These are phyloP conservation scores for Ogataea glucozyma DNA, from an alignment of 805 yeast species.

Conservation along the genomic window DNA sequence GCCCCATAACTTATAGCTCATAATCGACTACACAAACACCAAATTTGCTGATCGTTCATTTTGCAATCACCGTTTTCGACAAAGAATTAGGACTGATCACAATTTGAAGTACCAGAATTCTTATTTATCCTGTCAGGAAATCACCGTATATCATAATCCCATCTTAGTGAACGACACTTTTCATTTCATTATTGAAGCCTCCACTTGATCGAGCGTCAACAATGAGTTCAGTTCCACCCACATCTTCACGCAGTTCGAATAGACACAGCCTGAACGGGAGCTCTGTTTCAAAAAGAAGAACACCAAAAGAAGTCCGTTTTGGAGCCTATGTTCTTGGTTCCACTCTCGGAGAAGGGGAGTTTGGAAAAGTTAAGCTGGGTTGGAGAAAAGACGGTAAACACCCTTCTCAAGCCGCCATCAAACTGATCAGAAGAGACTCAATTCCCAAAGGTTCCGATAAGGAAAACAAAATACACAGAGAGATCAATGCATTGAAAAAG, in stretches of 20 bases:
- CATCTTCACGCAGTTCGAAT: slow-evolving; percentile 19
- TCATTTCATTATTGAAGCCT: background rate
- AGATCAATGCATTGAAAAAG: slow-evolving; percentile 84
- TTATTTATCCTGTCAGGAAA: background rate
- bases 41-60: background rate
- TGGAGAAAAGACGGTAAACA: slow-evolving; percentile 86
- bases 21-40: background rate
- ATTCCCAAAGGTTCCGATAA: slow-evolving; percentile 84
- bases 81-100: background rate
- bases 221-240: slow-evolving; percentile 16
- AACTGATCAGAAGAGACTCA: slow-evolving; percentile 83
- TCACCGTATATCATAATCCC: background rate
- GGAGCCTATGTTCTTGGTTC: slow-evolving; percentile 91
- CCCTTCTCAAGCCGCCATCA: slow-evolving; percentile 88
- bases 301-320: slow-evolving; percentile 72
- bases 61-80: background rate
- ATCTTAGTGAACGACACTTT: background rate
- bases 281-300: slow-evolving; percentile 32
- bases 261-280: slow-evolving; percentile 24
- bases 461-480: slow-evolving; percentile 88
- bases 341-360: slow-evolving; percentile 96
- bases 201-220: background rate
- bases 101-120: background rate
- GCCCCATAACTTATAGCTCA: background rate
- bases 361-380: slow-evolving; percentile 95